phyloP scores from a whole-genome alignment of 768 basidiomycete species.

The Leccinum variicolor region DNA sequence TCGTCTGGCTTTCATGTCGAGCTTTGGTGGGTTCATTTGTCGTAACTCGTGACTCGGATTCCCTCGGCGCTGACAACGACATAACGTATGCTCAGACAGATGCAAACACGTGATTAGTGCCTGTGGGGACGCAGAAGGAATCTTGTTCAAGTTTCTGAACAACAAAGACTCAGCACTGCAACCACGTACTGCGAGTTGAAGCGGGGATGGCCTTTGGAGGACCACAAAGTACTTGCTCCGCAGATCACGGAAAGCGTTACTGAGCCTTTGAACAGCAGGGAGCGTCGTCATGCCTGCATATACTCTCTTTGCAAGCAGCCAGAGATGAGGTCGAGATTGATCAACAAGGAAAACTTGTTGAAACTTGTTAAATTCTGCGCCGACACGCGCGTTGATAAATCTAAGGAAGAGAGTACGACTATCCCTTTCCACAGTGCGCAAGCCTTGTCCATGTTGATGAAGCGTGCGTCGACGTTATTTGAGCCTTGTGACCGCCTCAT shows the following conservation, averaged over 20 bases:
- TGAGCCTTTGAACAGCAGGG: constrained; percentile 8
- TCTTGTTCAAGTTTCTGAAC: constrained; percentile 12
- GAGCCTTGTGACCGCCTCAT: neutral
- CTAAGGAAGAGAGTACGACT: constrained; percentile 16
- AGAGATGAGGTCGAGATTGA: constrained; percentile 11
- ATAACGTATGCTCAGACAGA: constrained; percentile 5
- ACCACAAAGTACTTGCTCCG: neutral
- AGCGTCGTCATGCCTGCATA: constrained; percentile 24
- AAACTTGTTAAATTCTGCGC: constrained; percentile 21
- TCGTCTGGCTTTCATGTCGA: constrained; percentile 28
- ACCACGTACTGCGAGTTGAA: constrained; percentile 25
- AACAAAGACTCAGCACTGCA: constrained; percentile 22
- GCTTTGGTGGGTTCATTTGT: constrained; percentile 18
- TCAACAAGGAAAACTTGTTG: constrained; percentile 17
- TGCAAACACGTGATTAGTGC: constrained; percentile 9
- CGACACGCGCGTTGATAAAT: neutral
- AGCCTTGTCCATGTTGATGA: constrained; percentile 24
- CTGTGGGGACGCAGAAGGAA: constrained; percentile 1
- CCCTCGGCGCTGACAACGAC: neutral
- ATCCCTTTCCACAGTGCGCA: constrained; percentile 25
- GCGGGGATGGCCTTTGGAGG: constrained; percentile 17
- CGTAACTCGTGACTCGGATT: too few relatives aligned
- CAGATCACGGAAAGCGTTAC: constrained; percentile 9
- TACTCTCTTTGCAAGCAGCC: constrained; percentile 26
- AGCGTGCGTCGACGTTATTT: constrained; percentile 10